These are phyloP conservation scores for Saccharomyces pastorianus DNA, from an alignment of 1,139 yeast species.

Conservation along the genomic window DNA sequence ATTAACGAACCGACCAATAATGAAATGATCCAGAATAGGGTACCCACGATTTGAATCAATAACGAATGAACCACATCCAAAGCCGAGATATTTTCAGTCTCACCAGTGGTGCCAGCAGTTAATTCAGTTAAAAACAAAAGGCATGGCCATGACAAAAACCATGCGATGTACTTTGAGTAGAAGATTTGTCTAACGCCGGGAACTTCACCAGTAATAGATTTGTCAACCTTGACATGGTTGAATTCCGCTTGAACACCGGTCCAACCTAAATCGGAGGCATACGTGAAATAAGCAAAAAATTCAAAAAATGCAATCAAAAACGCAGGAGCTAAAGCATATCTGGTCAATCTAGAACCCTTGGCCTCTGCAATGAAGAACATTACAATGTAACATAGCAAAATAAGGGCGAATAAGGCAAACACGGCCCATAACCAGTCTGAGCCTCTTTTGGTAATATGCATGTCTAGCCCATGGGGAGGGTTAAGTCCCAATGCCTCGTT, in stretches of 20 bases:
- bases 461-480: constrained; percentile 38
- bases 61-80: constrained; percentile 22
- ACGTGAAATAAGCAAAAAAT: constrained; percentile 47
- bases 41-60: constrained; percentile 32
- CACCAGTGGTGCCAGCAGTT: constrained; percentile 11
- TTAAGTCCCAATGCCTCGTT: constrained; percentile 48
- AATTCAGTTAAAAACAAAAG: constrained; percentile 25
- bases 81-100: constrained; percentile 11
- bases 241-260: constrained; percentile 45
- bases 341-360: constrained; percentile 30
- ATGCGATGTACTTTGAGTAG: constrained; percentile 53
- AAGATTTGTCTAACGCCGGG: constrained; percentile 49
- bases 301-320: constrained; percentile 39
- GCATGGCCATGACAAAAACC: constrained; percentile 45
- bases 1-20: constrained; percentile 44
- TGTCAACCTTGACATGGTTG: constrained; percentile 35
- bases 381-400: constrained; percentile 38
- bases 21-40: constrained; percentile 37
- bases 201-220: constrained; percentile 12
- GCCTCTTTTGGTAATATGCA: constrained; percentile 51
- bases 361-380: constrained; percentile 37
- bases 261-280: constrained; percentile 56
- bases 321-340: constrained; percentile 41
- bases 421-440: constrained; percentile 69
- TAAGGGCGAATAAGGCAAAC: constrained; percentile 42